phyloP scores from a whole-genome alignment of 192 early-diverging fungal genomes.

The Coemansia sp. region DNA sequence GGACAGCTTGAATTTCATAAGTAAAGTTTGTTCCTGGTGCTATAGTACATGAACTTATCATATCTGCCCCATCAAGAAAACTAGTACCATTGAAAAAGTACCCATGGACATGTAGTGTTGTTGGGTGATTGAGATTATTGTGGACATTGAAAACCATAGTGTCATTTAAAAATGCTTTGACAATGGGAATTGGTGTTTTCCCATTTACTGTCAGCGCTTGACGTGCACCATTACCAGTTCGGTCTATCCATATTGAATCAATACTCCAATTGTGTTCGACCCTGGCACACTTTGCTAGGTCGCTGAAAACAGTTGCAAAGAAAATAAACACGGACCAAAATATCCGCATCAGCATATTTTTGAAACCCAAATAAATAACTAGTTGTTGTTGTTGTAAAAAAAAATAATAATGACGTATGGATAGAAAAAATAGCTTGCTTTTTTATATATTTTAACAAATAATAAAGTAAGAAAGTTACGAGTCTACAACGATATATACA shows the following conservation, averaged over 20 bases:
- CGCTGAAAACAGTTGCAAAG: too few species aligned
- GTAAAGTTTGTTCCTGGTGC: conserved; percentile 59
- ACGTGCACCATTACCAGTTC: conserved; percentile 56
- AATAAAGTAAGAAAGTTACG: not conserved
- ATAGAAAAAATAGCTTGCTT: too few species aligned
- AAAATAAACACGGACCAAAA: too few species aligned
- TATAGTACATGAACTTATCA: conserved; percentile 71
- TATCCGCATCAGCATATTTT: too few species aligned
- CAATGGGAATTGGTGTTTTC: conserved; percentile 52
- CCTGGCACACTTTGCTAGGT: too few species aligned
- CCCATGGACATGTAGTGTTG: conserved; percentile 71
- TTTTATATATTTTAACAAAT: not conserved
- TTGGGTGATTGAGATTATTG: conserved; percentile 57
- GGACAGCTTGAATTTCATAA: conserved; percentile 59
- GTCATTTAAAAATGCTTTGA: conserved; percentile 12
- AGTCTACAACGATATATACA: not conserved
- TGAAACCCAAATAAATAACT: too few species aligned
- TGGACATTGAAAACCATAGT: conserved; percentile 27
- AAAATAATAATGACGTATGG: too few species aligned
- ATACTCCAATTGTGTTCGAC: conserved; percentile 66
- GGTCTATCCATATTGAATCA: conserved; percentile 60
- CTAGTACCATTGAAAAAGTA: conserved; percentile 66
- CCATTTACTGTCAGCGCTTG: conserved; percentile 66
- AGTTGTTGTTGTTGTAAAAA: too few species aligned
- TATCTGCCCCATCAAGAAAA: conserved; percentile 64